Percentiles rank a stretch among this genome's conserved stretches.
These are phyloP conservation scores for Monarda citriodora DNA, from an alignment of 305 asterid species.

Conservation along the genomic window DNA sequence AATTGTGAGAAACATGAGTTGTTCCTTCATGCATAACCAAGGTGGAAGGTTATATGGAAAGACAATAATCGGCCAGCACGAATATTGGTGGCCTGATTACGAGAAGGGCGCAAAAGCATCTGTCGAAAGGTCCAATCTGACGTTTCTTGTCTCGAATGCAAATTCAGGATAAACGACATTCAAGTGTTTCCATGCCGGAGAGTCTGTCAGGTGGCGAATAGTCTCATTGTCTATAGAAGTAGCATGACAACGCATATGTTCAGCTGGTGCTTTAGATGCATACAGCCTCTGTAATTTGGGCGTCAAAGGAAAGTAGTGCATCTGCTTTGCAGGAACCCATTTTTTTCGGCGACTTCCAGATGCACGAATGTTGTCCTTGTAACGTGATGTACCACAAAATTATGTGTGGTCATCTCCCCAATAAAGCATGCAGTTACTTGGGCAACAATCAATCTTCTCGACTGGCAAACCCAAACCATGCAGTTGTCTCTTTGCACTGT, in stretches of 20 bases:
- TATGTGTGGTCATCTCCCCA: too few relatives aligned
- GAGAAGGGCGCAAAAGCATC: background rate
- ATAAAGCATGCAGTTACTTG: too few relatives aligned
- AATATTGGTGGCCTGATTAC: background rate
- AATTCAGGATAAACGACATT: background rate
- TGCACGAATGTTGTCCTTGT: too few relatives aligned
- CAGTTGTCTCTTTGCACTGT: too few relatives aligned
- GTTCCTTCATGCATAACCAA: background rate
- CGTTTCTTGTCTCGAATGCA: background rate
- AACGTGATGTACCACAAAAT: too few relatives aligned
- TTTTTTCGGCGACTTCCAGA: too few relatives aligned
- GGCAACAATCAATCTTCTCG: too few relatives aligned
- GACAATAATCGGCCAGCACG: background rate
- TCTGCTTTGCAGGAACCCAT: too few relatives aligned
- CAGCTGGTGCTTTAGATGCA: background rate
- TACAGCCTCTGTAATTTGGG: background rate
- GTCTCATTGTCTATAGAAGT: background rate
- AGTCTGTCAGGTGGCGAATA: background rate
- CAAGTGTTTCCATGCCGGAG: background rate
- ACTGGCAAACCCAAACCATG: too few relatives aligned
- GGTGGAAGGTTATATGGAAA: background rate
- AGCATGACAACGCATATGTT: background rate
- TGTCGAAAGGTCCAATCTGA: background rate
- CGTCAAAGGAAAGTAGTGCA: background rate
- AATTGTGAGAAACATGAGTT: background rate